Evolutionary conservation across 2,329 filamentous ascomycete species (phyloP), one percentile per base, ranked within the genome.

Genomic region (Podosphaera aphanis): DNA sequence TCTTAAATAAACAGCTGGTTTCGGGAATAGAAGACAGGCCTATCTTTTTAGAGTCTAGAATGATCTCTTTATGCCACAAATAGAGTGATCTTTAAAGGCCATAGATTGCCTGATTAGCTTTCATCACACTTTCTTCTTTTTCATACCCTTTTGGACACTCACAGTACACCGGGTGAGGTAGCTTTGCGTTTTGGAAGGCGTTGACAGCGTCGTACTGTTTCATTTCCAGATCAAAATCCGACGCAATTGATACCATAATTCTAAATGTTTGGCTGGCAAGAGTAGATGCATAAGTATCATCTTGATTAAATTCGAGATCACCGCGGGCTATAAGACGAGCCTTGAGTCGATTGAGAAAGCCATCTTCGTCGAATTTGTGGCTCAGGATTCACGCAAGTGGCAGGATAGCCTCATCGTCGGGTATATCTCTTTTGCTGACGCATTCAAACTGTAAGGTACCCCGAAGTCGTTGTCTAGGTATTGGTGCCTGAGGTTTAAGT

Each of bases 351-450:
- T 38, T 21, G 2, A 58, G 48, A 33, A 49, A 51, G 5, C 53
- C 52, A 36, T 58, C 38, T 16, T 43, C 47, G 29, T 57, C 48
- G n/a, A 56, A 50, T 42, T 58, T 59, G 41, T 58, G 55, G 11
- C 31, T 51, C 38, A 53, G 57, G 1, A 57, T 52, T 54, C 41
- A 60, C 33, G 44, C 43, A 23, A 43, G 37, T 11, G 45, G 45
- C 19, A 46, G 38, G 36, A 23, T 39, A 19, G n/a, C 31, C n/a
- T 46, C 36, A 20, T 40, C 19, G 18, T 13, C 25, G 40, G 36
- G 16, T n/a, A 39, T 21, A 23, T 37, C 31, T 45, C 19, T 43
- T 25, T n/a, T n/a, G n/a, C n/a, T n/a, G n/a, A n/a, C n/a, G n/a
- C n/a, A n/a, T n/a, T n/a, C n/a, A n/a, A n/a, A n/a, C n/a, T n/a